Conservation (phyloP, 139 green algal genomes). For the Pseudopediastrum boryanum region DNA sequence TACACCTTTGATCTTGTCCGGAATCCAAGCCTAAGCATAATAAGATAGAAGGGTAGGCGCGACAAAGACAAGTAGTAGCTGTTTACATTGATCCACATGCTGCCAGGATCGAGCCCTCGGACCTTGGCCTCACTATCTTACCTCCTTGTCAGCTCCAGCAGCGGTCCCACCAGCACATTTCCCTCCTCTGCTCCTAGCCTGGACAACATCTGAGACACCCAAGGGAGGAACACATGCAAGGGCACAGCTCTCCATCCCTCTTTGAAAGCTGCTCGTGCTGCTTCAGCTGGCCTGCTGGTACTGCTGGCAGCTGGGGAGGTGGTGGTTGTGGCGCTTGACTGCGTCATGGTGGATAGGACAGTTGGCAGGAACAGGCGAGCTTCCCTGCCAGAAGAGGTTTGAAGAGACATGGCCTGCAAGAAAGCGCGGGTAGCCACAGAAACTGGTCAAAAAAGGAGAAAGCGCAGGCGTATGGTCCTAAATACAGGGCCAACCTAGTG, state of each 20-base stretch:
- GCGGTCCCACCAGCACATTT: slow-evolving; percentile 35
- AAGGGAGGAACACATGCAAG: slow-evolving; percentile 55
- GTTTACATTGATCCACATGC: too few species aligned
- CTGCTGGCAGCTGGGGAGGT: slow-evolving; percentile 20
- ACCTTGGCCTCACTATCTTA: background rate
- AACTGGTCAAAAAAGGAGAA: too few species aligned
- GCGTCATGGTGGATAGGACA: background rate
- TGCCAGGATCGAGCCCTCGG: too few species aligned
- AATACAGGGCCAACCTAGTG: too few species aligned
- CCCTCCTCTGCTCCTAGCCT: slow-evolving; percentile 48
- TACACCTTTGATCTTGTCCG: too few species aligned
- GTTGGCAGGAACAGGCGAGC: background rate
- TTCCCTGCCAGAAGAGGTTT: too few species aligned
- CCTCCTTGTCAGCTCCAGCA: slow-evolving; percentile 44
- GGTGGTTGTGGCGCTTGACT: slow-evolving; percentile 1
- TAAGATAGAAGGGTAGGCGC: too few species aligned
- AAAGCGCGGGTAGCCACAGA: too few species aligned
- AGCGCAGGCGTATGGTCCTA: too few species aligned
- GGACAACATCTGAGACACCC: slow-evolving; percentile 61
- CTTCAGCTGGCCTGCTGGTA: background rate
- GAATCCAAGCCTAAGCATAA: too few species aligned
- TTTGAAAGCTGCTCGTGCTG: slow-evolving; percentile 10
- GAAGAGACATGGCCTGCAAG: too few species aligned
- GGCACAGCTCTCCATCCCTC: slow-evolving; percentile 31
- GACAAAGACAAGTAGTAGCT: too few species aligned